phyloP scores from a whole-genome alignment of 352 stramenopile species.

The Hyaloperonospora brassicae region DNA sequence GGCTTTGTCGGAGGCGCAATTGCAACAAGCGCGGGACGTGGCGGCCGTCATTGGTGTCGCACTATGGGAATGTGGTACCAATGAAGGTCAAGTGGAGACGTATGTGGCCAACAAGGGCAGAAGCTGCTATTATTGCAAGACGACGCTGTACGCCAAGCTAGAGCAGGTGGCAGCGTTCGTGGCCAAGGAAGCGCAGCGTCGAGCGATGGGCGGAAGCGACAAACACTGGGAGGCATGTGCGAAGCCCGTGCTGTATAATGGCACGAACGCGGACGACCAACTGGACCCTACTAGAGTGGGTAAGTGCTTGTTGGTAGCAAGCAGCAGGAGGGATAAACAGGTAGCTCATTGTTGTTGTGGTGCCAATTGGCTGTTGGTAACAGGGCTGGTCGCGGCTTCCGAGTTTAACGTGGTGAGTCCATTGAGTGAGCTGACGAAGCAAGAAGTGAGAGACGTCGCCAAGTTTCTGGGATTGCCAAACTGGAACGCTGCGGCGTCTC shows the following conservation, averaged over 20 bases:
- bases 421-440: slow-evolving; percentile 85
- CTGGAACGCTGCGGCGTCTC: slow-evolving; percentile 93
- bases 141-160: slow-evolving; percentile 93
- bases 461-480: slow-evolving; percentile 91
- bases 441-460: slow-evolving; percentile 78
- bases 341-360: background rate
- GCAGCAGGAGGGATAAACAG: background rate
- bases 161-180: slow-evolving; percentile 77
- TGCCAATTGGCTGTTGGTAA: background rate
- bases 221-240: slow-evolving; percentile 5
- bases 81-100: slow-evolving; percentile 67
- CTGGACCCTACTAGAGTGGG: slow-evolving; percentile 87
- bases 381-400: slow-evolving; percentile 86
- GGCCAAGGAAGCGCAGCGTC: slow-evolving; percentile 21
- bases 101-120: slow-evolving; percentile 93
- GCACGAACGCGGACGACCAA: slow-evolving; percentile 94
- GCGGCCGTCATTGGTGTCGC: slow-evolving; percentile 84
- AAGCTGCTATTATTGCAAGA: slow-evolving; percentile 97
- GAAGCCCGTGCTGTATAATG: slow-evolving; percentile 89
- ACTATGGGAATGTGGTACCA: slow-evolving; percentile 83
- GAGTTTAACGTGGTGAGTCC: slow-evolving; percentile 92
- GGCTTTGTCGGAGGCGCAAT: slow-evolving; percentile 82
- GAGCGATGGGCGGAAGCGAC: background rate
- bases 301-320: slow-evolving; percentile 14
- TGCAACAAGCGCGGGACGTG: slow-evolving; percentile 80